Base-by-base conservation (phyloP, 73 alveolate species). In the Paramecium biaurelia region DNA sequence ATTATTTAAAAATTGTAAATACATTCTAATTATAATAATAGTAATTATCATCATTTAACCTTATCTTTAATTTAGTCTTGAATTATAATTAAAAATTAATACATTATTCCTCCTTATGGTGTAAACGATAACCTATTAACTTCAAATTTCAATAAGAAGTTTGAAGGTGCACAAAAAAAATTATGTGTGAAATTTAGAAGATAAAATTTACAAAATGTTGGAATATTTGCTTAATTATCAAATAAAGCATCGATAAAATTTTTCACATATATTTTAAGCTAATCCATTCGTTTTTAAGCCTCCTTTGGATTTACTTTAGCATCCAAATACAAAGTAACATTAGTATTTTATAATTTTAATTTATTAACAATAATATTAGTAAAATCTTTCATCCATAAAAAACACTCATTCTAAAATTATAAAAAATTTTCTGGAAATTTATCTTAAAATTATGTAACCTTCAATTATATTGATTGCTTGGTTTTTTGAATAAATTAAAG, bases 11-110 rank as follows among this genome's bases (percentile, higher is more conserved):
- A 23, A 79, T 30, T 41, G 20, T 23, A 79, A 18, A 79, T 30
- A 47, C 21, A 41, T 24, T 45, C 90, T 79, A 9, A 79, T 14
- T 8, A 41, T 79, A 79, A 11, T 38, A 1, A 79, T 41, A 43
- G 90, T 79, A 11, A 79, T 43, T 20, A 79, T 18, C 90, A 79
- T 79, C 90, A 79, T 79, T 79, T 26, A 3, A 5, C 76, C 76
- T 23, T 79, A 23, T 43, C 30, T 42, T 79, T 41, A 24, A n/a
- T 41, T 34, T 1, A 79, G 18, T 11, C 84, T 63, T 30, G 21
- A 26, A 18, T 7, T 18, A 1, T 26, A 11, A 30, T 63, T 30
- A 23, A 63, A n/a, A 26, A 26, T 30, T 63, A 11, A 12, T 63
- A 47, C 56, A 43, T 20, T 0, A 37, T 79, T 41, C 90, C 90